phyloP scores from a whole-genome alignment of 306 rosid genomes.

The Fragaria nilgerrensis region DNA sequence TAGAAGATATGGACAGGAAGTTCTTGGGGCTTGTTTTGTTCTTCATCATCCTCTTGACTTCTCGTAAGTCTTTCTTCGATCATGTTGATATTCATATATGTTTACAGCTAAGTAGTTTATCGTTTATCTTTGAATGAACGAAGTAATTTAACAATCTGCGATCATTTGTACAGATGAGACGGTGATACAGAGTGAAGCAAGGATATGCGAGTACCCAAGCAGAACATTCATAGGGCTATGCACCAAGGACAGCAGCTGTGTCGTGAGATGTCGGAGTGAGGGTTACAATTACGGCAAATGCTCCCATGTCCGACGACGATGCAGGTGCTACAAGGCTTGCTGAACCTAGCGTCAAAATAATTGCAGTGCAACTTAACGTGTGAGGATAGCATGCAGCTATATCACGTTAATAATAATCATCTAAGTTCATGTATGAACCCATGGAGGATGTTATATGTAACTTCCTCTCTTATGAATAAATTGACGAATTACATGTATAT shows the following conservation, averaged over 20 bases:
- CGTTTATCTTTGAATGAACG: background rate
- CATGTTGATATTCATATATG: background rate
- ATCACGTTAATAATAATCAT: background rate
- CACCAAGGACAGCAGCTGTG: background rate
- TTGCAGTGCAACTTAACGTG: too few relatives aligned
- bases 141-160: background rate
- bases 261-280: background rate
- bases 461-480: background rate
- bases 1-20: background rate
- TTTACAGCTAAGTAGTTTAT: background rate
- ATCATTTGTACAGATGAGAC: background rate
- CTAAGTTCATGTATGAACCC: background rate
- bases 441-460: too few relatives aligned
- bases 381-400: background rate
- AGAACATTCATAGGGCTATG: background rate
- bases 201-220: background rate
- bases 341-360: background rate
- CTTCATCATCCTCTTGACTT: constrained; percentile 2
- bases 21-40: background rate
- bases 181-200: constrained; percentile 4
- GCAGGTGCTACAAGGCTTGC: background rate
- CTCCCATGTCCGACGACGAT: background rate
- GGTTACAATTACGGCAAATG: background rate
- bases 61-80: background rate
- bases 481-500: background rate